A percentile compares a stretch with the other conserved stretches of the same genome.
phyloP scores from a whole-genome alignment of 2,329 filamentous ascomycete genomes.

The Phyllosticta capitalensis region DNA sequence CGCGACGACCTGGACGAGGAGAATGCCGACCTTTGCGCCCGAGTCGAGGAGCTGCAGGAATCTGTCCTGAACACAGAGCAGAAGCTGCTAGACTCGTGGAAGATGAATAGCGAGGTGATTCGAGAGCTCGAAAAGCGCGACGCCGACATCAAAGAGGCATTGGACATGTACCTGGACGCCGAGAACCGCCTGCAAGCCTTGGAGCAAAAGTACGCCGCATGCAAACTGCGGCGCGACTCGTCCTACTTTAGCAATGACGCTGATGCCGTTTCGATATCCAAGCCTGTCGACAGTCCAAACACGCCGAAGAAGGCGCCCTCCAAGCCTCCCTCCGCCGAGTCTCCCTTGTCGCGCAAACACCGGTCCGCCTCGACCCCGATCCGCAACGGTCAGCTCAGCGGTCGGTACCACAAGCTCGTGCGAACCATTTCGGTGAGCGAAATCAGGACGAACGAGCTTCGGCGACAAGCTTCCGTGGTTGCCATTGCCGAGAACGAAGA shows the following conservation, averaged over 20 bases:
- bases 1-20: constrained; percentile 5
- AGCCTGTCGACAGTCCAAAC: background rate
- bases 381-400: background rate
- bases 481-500: background rate
- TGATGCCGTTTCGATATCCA: background rate
- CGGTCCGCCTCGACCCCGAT: background rate
- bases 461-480: background rate
- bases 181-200: background rate
- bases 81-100: constrained; percentile 5
- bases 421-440: constrained; percentile 7
- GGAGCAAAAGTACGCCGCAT: background rate
- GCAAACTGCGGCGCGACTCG: background rate
- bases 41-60: constrained; percentile 2
- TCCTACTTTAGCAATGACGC: constrained; percentile 4
- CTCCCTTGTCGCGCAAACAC: background rate
- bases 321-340: background rate
- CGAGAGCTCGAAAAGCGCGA: constrained; percentile 9
- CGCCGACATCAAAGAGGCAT: constrained; percentile 7
- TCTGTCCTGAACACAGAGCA: background rate
- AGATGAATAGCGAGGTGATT: constrained; percentile 7
- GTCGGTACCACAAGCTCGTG: constrained; percentile 3
- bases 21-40: constrained; percentile 1
- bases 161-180: constrained; percentile 6
- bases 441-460: background rate
- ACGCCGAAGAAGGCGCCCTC: background rate